A percentile compares a stretch with the other conserved stretches of the same genome.
These are phyloP conservation scores for Penicillium brevicompactum DNA, from an alignment of 2,329 filamentous ascomycete genomes.

Conservation along the genomic window DNA sequence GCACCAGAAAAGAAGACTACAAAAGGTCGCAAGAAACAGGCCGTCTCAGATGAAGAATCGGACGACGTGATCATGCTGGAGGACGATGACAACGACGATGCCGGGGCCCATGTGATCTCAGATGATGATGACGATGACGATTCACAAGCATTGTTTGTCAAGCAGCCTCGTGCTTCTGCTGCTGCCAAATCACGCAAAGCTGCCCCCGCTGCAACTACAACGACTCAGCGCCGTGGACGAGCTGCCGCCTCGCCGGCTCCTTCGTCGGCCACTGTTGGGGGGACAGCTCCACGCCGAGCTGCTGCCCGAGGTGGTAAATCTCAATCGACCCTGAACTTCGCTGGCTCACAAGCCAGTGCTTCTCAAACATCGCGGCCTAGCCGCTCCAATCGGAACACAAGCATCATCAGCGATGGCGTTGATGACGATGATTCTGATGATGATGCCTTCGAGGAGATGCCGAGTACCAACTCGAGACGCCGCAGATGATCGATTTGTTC, in stretches of 20 bases:
- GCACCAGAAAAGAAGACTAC: slow-evolving; percentile 28
- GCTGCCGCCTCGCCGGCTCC: slow-evolving; percentile 35
- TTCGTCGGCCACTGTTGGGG: slow-evolving; percentile 34
- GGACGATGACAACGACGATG: slow-evolving; percentile 33
- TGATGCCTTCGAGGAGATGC: slow-evolving; percentile 50
- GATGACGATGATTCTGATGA: slow-evolving; percentile 44
- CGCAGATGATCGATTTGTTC: slow-evolving; percentile 23
- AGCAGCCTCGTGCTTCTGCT: slow-evolving; percentile 34
- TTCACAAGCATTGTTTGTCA: slow-evolving; percentile 46
- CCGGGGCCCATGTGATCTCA: slow-evolving; percentile 29
- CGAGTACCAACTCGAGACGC: slow-evolving; percentile 21
- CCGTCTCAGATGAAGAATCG: slow-evolving; percentile 42
- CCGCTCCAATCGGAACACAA: slow-evolving; percentile 36
- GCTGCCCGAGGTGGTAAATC: slow-evolving; percentile 30
- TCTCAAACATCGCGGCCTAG: slow-evolving; percentile 31
- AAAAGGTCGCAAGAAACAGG: slow-evolving; percentile 32
- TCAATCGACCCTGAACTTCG: slow-evolving; percentile 48
- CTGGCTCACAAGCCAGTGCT: slow-evolving; percentile 39
- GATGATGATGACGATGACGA: slow-evolving; percentile 38
- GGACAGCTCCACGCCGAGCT: slow-evolving; percentile 28
- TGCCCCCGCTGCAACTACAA: slow-evolving; percentile 16
- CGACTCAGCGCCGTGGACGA: slow-evolving; percentile 30
- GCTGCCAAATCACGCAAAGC: slow-evolving; percentile 29
- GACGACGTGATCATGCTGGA: slow-evolving; percentile 46
- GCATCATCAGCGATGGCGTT: slow-evolving; percentile 42